These are phyloP conservation scores for Discostella stelligeroides DNA, from an alignment of 108 stramenopile genomes.

Conservation along the genomic window DNA sequence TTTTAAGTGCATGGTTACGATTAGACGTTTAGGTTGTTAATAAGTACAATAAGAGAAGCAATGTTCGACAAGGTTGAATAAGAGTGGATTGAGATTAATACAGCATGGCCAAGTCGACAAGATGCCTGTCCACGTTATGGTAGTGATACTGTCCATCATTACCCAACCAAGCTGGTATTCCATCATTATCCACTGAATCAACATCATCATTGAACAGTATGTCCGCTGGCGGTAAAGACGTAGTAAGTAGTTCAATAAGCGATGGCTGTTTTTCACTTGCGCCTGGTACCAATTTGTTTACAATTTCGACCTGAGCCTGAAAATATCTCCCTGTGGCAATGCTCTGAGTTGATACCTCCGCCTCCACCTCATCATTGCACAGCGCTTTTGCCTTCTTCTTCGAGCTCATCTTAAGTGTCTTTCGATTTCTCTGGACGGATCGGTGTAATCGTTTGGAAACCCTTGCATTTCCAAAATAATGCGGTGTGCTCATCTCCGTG, in stretches of 20 bases:
- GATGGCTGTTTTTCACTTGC: not conserved
- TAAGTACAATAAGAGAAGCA: too few relatives aligned
- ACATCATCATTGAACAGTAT: slow-evolving; percentile 35
- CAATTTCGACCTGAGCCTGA: slow-evolving; percentile 7
- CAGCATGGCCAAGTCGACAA: slow-evolving; percentile 29
- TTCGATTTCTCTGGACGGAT: too few relatives aligned
- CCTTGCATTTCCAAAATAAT: not conserved
- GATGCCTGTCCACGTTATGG: slow-evolving; percentile 27
- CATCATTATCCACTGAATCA: slow-evolving; percentile 9
- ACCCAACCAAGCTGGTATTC: slow-evolving; percentile 15
- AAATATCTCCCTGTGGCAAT: not conserved
- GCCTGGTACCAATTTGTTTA: not conserved
- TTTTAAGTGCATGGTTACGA: too few relatives aligned
- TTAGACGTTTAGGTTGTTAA: too few relatives aligned
- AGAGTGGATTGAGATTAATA: too few relatives aligned
- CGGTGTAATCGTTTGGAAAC: slow-evolving; percentile 6
- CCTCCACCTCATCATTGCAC: too few relatives aligned
- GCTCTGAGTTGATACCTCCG: too few relatives aligned
- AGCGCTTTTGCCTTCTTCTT: too few relatives aligned
- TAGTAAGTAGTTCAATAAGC: slow-evolving; percentile 32
- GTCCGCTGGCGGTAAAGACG: slow-evolving; percentile 29
- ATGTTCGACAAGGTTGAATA: too few relatives aligned
- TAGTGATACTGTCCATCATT: slow-evolving; percentile 13
- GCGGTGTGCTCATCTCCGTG: slow-evolving; percentile 1
- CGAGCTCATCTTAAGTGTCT: too few relatives aligned